Evolutionary conservation across 106 monocot species (phyloP).

Genomic region (Allium cepa): DNA sequence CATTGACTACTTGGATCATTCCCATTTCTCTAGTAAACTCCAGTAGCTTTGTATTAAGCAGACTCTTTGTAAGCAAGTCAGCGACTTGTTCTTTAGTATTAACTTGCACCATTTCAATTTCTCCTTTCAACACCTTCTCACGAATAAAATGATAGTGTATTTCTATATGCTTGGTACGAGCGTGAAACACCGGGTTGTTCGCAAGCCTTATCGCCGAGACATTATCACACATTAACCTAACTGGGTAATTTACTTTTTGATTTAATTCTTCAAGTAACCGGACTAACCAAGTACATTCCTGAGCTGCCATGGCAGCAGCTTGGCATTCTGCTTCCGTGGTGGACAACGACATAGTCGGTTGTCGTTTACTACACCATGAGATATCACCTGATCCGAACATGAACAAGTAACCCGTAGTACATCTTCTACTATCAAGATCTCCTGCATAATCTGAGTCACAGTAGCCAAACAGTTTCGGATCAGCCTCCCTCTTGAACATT

Average conservation of each 20-base stretch:
- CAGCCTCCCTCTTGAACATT: too few relatives aligned
- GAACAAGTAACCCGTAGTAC: not conserved
- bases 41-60: not conserved
- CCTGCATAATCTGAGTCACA: too few relatives aligned
- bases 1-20: too few relatives aligned
- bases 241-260: not conserved
- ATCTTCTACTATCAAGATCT: not conserved
- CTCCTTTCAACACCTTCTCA: not conserved
- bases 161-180: slow-evolving; percentile 8
- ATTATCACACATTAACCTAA: slow-evolving; percentile 3
- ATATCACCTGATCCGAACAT: not conserved
- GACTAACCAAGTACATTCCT: too few relatives aligned
- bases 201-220: not conserved
- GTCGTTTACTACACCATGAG: not conserved
- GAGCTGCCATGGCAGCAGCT: too few relatives aligned
- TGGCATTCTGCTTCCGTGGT: not conserved
- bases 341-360: not conserved
- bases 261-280: not conserved
- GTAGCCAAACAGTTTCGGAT: too few relatives aligned
- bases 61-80: slow-evolving; percentile 3
- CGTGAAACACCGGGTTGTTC: slow-evolving; percentile 2
- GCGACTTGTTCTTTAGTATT: slow-evolving; percentile 4
- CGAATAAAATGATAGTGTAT: slow-evolving; percentile 2
- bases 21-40: too few relatives aligned
- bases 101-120: not conserved